Conservation (phyloP, 2,329 filamentous ascomycete species). For the Neoscytalidium dimidiatum region DNA sequence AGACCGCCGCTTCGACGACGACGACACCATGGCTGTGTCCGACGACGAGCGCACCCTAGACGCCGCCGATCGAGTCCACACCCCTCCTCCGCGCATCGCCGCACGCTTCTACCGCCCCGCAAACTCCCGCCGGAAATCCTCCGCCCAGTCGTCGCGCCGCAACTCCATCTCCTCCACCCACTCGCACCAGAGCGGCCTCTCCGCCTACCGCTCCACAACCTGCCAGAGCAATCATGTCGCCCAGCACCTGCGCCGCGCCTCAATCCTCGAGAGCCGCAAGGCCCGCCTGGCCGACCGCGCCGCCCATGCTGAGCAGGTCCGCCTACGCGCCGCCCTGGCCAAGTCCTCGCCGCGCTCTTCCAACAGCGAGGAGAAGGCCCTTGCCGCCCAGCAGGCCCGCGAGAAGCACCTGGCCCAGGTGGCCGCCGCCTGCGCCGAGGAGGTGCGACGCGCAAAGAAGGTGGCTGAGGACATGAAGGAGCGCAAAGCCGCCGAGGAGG, state of each 20-base stretch:
- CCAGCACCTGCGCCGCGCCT: slow-evolving; percentile 76
- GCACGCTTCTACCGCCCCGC: slow-evolving; percentile 72
- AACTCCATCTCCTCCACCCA: slow-evolving; percentile 79
- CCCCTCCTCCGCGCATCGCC: slow-evolving; percentile 74
- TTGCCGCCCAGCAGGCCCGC: slow-evolving; percentile 75
- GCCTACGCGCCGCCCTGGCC: slow-evolving; percentile 71
- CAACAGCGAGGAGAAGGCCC: slow-evolving; percentile 72
- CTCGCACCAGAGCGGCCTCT: slow-evolving; percentile 67
- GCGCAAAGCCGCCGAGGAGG: slow-evolving; percentile 73
- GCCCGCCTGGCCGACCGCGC: slow-evolving; percentile 78
- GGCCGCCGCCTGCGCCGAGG: slow-evolving; percentile 77
- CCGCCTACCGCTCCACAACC: slow-evolving; percentile 43
- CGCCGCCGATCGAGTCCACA: slow-evolving; percentile 47
- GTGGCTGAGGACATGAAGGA: slow-evolving; percentile 82
- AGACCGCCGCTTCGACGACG: slow-evolving; percentile 45
- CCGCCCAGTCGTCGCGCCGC: slow-evolving; percentile 70
- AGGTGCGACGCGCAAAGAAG: slow-evolving; percentile 79
- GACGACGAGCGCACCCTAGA: slow-evolving; percentile 36
- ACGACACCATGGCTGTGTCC: slow-evolving; percentile 39
- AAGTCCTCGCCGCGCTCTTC: slow-evolving; percentile 69
- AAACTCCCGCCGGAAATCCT: slow-evolving; percentile 70
- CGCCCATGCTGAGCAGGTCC: slow-evolving; percentile 81
- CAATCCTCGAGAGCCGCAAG: slow-evolving; percentile 78
- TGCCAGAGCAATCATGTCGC: slow-evolving; percentile 76
- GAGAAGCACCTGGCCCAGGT: slow-evolving; percentile 82